Percentiles rank a stretch among this genome's conserved stretches.
Evolutionary conservation across 164 flowering plant genomes (phyloP).

Genomic region (Platanus orientalis): DNA sequence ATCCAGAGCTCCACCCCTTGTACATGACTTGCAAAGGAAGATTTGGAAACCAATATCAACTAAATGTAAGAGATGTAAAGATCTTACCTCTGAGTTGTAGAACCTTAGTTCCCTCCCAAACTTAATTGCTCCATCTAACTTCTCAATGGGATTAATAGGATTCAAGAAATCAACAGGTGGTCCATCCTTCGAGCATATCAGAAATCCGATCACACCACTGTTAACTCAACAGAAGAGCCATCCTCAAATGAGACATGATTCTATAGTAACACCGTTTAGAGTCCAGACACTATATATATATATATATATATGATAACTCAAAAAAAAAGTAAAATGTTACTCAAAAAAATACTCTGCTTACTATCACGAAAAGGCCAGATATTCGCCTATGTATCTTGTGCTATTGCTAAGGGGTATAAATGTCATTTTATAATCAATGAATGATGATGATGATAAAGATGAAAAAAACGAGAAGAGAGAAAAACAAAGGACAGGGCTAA

Average conservation of each 20-base stretch:
- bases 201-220: constrained; percentile 95
- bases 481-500: too few relatives aligned
- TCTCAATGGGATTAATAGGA: constrained; percentile 94
- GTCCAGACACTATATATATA: too few relatives aligned
- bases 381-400: too few relatives aligned
- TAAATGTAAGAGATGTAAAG: neutral
- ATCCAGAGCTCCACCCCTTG: neutral
- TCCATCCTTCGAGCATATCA: constrained; percentile 87
- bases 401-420: too few relatives aligned
- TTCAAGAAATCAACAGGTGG: constrained; percentile 73
- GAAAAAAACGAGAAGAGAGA: too few relatives aligned
- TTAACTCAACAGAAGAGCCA: constrained; percentile 1
- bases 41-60: neutral
- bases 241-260: neutral
- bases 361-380: too few relatives aligned
- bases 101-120: constrained; percentile 70
- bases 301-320: too few relatives aligned
- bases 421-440: too few relatives aligned
- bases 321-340: too few relatives aligned
- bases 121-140: constrained; percentile 59
- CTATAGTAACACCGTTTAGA: too few relatives aligned
- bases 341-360: too few relatives aligned
- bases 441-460: too few relatives aligned
- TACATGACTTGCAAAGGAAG: neutral
- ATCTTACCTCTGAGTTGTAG: constrained; percentile 79